Evolutionary conservation across 2,329 filamentous ascomycete species (phyloP).

Genomic region (Botryotinia convoluta): DNA sequence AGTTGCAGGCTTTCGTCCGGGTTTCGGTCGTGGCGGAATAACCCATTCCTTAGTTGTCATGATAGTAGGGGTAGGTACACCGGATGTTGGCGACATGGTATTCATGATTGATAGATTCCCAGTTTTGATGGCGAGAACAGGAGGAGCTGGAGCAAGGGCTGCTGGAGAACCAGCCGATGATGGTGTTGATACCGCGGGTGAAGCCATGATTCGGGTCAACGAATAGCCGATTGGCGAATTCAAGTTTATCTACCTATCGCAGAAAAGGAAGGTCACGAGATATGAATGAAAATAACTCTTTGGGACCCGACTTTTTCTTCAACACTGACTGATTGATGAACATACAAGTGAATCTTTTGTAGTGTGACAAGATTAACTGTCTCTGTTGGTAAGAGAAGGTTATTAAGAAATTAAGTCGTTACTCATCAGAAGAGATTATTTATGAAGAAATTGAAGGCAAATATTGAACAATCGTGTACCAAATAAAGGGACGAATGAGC

Average conservation of each 20-base stretch:
- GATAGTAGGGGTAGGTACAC: slow-evolving; percentile 43
- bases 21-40: slow-evolving; percentile 79
- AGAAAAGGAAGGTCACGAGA: slow-evolving; percentile 14
- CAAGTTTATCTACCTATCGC: neutral
- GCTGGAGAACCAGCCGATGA: slow-evolving; percentile 42
- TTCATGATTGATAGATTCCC: slow-evolving; percentile 28
- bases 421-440: neutral
- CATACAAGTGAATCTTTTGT: neutral
- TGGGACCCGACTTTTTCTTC: neutral
- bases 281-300: neutral
- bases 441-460: neutral
- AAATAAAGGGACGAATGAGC: neutral
- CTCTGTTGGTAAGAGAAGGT: neutral
- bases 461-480: neutral
- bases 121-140: slow-evolving; percentile 40
- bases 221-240: slow-evolving; percentile 22
- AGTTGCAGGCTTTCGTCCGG: slow-evolving; percentile 88
- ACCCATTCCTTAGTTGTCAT: slow-evolving; percentile 85
- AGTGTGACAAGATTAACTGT: neutral
- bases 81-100: slow-evolving; percentile 35
- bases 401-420: neutral
- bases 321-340: neutral
- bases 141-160: slow-evolving; percentile 36
- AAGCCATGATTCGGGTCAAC: slow-evolving; percentile 37
- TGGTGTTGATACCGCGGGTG: slow-evolving; percentile 41